Evolutionary conservation across 2,329 filamentous ascomycete genomes (phyloP), one percentile per base, ranked within the genome.

Genomic region (Sarocladium strictum): DNA sequence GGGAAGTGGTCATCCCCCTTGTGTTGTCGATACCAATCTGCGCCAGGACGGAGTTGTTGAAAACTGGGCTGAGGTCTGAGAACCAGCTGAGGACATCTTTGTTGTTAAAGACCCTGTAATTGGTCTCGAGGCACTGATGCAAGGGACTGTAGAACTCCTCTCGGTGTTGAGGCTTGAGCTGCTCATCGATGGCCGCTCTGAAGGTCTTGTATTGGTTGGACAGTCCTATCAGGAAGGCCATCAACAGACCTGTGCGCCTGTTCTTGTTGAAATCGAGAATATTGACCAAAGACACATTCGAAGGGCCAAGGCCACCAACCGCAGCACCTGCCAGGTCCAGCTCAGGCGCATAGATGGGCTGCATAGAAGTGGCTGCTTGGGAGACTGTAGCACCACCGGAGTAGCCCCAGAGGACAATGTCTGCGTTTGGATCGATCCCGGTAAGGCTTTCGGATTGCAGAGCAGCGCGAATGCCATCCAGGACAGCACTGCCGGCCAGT

Each of bases 401-500:
- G n/a, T 47, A 47, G 6, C 43, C 43, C 43, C 43, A 47, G 17
- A 47, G 23, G 14, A 47, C 24, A 10, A 27, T 24, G 11, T 61
- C 58, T 27, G 43, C 43, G 3, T 47, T 15, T 7, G 43, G 43
- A 27, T 26, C 4, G 53, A 76, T 60, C 2, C 65, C 63, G 3
- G 72, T 64, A 11, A 60, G 58, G 17, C 32, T 12, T 10, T 55
- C 56, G 17, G 58, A 66, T 19, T 61, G 59, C 9, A 73, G 56
- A 1, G 69, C 71, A 0, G 74, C 74, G 19, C 75, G 70, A 14
- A 77, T 64, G 7, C 69, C 69, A 58, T 78, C 72, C 14, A 77
- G 64, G 14, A 69, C 72, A 0, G 72, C 69, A 32, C 77, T 67
- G 0, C 72, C 75, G 3, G 69, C 69, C 15, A 70, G 64, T 6